Evolutionary conservation across 176 grass and related monocot genomes (phyloP).

Genomic region (Carex parvula): DNA sequence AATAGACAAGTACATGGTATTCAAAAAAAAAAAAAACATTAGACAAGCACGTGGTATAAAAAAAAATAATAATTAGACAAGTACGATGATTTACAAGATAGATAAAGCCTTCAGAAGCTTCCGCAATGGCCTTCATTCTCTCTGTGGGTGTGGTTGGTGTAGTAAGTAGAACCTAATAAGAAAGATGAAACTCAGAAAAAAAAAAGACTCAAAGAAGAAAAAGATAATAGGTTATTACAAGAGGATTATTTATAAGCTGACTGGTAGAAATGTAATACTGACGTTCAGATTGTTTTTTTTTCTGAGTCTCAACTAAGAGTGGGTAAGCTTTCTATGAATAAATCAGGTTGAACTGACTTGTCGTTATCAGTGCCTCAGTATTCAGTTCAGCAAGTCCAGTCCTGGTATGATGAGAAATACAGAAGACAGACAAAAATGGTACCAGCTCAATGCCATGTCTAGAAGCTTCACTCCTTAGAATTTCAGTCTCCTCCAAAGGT

Average conservation of each 20-base stretch:
- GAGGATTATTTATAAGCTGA: too few species aligned
- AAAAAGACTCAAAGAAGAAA: neutral
- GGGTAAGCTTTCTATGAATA: too few species aligned
- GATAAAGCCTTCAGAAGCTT: constrained; percentile 86
- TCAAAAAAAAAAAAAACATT: too few species aligned
- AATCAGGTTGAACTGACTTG: too few species aligned
- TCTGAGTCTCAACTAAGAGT: neutral
- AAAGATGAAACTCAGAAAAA: neutral
- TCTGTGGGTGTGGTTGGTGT: constrained; percentile 92
- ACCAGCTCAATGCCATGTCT: constrained; percentile 96
- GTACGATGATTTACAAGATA: constrained; percentile 65
- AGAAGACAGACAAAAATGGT: constrained; percentile 20
- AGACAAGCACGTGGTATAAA: too few species aligned
- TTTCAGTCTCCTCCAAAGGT: constrained; percentile 86
- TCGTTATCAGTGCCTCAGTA: too few species aligned
- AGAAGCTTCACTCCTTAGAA: constrained; percentile 72
- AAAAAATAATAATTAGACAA: too few species aligned
- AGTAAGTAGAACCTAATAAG: constrained; percentile 71
- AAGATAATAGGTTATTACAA: neutral
- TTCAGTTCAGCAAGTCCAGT: neutral
- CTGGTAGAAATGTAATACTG: neutral
- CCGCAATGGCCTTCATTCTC: constrained; percentile 89
- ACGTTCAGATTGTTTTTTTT: neutral
- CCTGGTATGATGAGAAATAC: neutral
- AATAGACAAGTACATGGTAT: neutral